Evolutionary conservation across 306 rosid genomes (phyloP), one percentile per base, ranked within the genome.

Genomic region (Pyrus communis): DNA sequence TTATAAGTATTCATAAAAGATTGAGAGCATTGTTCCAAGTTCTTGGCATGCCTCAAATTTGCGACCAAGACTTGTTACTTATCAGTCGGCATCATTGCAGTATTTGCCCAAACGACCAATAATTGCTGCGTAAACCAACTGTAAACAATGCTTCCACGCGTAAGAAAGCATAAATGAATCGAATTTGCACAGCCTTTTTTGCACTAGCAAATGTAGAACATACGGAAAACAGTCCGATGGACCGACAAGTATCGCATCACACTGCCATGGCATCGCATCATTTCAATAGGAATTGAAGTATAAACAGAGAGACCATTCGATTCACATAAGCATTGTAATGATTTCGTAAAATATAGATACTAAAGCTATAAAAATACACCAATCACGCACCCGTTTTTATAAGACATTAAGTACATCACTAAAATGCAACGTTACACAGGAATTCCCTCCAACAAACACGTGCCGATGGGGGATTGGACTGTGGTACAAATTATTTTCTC

Each of bases 401-500:
- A 63, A 64, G 70, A 79, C 71, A 82, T 73, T 73, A 79, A 78
- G 11, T 77, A 84, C 83, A 77, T 77, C 81, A 85, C 86, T 76
- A 77, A 75, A 79, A 88, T 81, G 82, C 85, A 86, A 76, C 78
- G 92, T 78, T 66, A 82, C 85, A 67, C 82, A 75, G 81, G 81
- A 87, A 78, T 77, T 82, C 87, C 88, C 82, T 82, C 81, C 76
- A 79, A 74, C 72, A 80, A 62, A 80, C 86, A 75, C 59, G 88
- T 76, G 76, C 86, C 78, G 78, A 69, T 73, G 84, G 83, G 79
- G 84, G 73, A 69, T 73, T 83, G 69, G 80, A 84, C 87, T 83
- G 77, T 79, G 76, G 76, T 78, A 88, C 86, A 85, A 52, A 84
- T 87, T 85, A 89, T 87, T 91, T 55, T 82, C 85, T 78, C 84